Conservation (phyloP, 345 rosid genomes). For the Bruguiera gymnorhiza region DNA sequence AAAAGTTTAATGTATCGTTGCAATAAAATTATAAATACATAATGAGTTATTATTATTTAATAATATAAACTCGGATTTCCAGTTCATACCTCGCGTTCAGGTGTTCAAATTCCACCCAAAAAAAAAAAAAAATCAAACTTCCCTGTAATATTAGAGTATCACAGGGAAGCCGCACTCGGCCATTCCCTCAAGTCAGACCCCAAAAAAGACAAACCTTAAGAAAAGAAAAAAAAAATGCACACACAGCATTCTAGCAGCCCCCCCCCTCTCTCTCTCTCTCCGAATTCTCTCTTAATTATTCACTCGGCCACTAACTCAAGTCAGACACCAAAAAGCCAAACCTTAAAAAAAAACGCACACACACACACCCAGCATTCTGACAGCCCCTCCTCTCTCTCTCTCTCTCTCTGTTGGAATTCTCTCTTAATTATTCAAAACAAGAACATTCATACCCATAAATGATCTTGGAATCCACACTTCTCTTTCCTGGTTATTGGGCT, state of each 20-base stretch:
- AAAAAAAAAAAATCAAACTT: slow-evolving; percentile 5
- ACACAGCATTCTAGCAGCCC: too few relatives aligned
- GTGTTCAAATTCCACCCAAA: not conserved
- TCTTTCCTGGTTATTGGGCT: slow-evolving; percentile 56
- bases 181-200: slow-evolving; percentile 4
- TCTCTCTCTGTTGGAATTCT: not conserved
- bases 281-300: too few relatives aligned
- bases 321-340: not conserved
- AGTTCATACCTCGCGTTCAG: too few relatives aligned
- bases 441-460: slow-evolving; percentile 6
- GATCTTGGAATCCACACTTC: slow-evolving; percentile 37
- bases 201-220: not conserved
- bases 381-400: not conserved
- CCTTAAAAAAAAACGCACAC: too few relatives aligned
- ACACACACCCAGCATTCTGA: not conserved
- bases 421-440: not conserved
- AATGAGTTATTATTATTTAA: too few relatives aligned
- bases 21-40: too few relatives aligned
- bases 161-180: not conserved
- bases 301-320: slow-evolving; percentile 1
- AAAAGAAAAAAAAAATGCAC: too few relatives aligned
- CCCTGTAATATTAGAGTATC: slow-evolving; percentile 5
- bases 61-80: too few relatives aligned
- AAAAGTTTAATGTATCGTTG: too few relatives aligned
- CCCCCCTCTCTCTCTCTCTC: too few relatives aligned